These are phyloP conservation scores for Neoboletus magnificus DNA, from an alignment of 768 basidiomycete species.

Conservation along the genomic window DNA sequence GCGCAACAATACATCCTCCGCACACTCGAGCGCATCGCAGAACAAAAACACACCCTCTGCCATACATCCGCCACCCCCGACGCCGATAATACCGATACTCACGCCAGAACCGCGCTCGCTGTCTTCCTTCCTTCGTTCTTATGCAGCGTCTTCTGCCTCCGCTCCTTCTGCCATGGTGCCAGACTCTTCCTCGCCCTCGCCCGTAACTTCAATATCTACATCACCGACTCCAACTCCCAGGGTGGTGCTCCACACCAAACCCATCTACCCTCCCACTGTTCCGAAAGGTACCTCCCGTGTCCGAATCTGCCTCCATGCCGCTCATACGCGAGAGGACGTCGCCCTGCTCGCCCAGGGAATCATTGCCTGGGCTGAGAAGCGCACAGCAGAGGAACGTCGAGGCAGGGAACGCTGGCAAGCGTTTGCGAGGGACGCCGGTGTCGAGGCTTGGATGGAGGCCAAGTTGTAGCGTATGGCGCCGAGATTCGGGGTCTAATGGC, in stretches of 20 bases:
- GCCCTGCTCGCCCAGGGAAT: conserved; percentile 52
- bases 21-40: not conserved
- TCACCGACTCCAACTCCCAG: conserved; percentile 3
- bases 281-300: conserved; percentile 84
- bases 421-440: conserved; percentile 14
- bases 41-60: not conserved
- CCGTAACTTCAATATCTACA: not conserved
- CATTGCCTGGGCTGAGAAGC: conserved; percentile 34
- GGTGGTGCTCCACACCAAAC: conserved; percentile 60
- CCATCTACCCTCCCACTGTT: conserved; percentile 87
- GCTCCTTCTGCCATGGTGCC: not conserved
- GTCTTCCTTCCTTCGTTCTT: conserved; percentile 54
- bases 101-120: conserved; percentile 75
- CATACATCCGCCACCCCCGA: conserved; percentile 26
- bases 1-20: not conserved
- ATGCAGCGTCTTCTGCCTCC: not conserved
- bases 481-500: not conserved
- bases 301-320: conserved; percentile 83
- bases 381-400: conserved; percentile 6
- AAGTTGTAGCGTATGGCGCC: conserved; percentile 14
- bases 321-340: conserved; percentile 64
- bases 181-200: not conserved
- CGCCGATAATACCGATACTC: conserved; percentile 85
- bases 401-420: conserved; percentile 7
- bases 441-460: conserved; percentile 29